Evolutionary conservation across 257 asterid genomes (phyloP).

Genomic region (Solanum rostratum): DNA sequence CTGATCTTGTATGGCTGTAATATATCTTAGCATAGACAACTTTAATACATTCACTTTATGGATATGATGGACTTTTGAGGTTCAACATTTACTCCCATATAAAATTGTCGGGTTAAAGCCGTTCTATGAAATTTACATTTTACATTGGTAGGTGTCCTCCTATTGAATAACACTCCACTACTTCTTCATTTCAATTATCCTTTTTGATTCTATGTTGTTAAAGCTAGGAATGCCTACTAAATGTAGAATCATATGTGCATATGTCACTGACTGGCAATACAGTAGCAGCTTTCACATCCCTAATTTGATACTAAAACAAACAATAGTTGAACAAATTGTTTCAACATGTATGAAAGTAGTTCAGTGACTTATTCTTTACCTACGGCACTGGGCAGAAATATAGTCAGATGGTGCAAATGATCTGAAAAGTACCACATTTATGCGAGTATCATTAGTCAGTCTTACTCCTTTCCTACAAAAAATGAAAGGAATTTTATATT

Average conservation of each 20-base stretch:
- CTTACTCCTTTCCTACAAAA: slow-evolving; percentile 42
- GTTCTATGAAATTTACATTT: too few species aligned
- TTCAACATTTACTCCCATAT: too few species aligned
- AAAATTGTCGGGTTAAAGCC: too few species aligned
- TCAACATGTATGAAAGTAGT: not conserved
- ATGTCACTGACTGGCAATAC: not conserved
- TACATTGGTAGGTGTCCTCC: too few species aligned
- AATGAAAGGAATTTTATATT: not conserved
- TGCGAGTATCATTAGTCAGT: slow-evolving; percentile 65
- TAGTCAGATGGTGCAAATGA: slow-evolving; percentile 81
- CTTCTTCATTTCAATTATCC: too few species aligned
- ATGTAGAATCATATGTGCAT: not conserved
- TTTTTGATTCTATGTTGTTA: too few species aligned
- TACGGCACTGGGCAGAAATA: slow-evolving; percentile 82
- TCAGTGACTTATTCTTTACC: slow-evolving; percentile 43
- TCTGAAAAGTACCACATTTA: slow-evolving; percentile 75
- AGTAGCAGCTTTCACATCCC: not conserved
- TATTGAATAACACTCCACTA: too few species aligned
- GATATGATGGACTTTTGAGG: too few species aligned
- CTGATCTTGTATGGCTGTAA: too few species aligned
- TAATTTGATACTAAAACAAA: not conserved
- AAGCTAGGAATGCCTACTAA: not conserved
- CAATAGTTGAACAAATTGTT: too few species aligned
- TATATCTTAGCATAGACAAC: too few species aligned
- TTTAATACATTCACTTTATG: too few species aligned